Evolutionary conservation across 2,329 filamentous ascomycete genomes (phyloP).

Genomic region (Passalora sequoiae): DNA sequence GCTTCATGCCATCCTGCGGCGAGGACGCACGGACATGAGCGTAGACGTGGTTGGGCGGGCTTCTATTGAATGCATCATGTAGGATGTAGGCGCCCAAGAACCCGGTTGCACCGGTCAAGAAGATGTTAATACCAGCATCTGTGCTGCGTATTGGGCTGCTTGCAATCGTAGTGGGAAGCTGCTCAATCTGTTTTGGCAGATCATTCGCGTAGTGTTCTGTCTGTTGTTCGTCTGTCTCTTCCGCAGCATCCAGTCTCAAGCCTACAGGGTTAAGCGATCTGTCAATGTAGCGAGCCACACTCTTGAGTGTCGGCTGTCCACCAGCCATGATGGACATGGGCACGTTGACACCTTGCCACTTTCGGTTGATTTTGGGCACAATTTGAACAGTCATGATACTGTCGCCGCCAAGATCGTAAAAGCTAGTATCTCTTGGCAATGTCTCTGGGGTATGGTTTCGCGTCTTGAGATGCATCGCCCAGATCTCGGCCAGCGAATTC

Average conservation of each 20-base stretch:
- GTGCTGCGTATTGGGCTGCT: constrained; percentile 25
- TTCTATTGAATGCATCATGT: constrained; percentile 63
- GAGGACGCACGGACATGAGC: constrained; percentile 70
- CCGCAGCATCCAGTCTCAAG: constrained; percentile 43
- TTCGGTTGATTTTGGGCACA: constrained; percentile 62
- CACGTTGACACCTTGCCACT: constrained; percentile 59
- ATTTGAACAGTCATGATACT: constrained; percentile 77
- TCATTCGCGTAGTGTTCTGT: constrained; percentile 50
- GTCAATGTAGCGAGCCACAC: constrained; percentile 51
- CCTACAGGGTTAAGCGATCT: constrained; percentile 46
- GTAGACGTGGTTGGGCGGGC: constrained; percentile 55
- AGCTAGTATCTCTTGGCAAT: constrained; percentile 58
- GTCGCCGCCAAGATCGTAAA: constrained; percentile 78
- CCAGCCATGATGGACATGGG: constrained; percentile 67
- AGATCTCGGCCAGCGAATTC: constrained; percentile 62
- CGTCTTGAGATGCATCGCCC: constrained; percentile 64
- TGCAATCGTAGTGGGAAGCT: constrained; percentile 43
- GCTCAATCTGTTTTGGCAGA: constrained; percentile 46
- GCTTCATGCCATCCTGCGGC: constrained; percentile 54
- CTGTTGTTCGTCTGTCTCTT: constrained; percentile 49
- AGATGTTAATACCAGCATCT: constrained; percentile 45
- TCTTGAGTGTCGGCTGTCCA: constrained; percentile 55
- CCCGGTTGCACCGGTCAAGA: constrained; percentile 84
- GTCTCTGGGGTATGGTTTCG: constrained; percentile 58
- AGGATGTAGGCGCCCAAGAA: constrained; percentile 82